phyloP scores from a whole-genome alignment of 2,329 filamentous ascomycete genomes.

The Alternaria infectoria region DNA sequence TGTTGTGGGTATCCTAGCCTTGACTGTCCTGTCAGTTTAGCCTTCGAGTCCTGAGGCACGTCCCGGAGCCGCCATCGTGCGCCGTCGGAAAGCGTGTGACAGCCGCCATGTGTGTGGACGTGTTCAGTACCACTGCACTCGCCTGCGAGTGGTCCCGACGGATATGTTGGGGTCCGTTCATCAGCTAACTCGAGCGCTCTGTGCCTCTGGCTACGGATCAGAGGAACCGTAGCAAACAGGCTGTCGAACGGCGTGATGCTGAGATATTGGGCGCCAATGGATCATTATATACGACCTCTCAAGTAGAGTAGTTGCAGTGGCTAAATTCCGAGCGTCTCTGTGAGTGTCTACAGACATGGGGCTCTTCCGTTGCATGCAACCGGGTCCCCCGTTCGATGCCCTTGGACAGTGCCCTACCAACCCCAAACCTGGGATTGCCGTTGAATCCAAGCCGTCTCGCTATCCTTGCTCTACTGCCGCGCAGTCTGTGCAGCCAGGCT shows the following conservation, averaged over 20 bases:
- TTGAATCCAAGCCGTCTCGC: conserved; percentile 32
- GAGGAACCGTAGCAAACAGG: conserved; percentile 31
- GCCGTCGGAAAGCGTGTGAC: conserved; percentile 20
- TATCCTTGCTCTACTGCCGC: conserved; percentile 36
- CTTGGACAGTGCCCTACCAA: conserved; percentile 33
- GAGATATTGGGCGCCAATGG: conserved; percentile 38
- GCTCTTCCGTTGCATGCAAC: conserved; percentile 34
- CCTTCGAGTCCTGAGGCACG: conserved; percentile 28
- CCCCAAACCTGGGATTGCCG: conserved; percentile 42
- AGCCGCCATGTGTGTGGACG: conserved; percentile 42
- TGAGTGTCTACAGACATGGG: conserved; percentile 33
- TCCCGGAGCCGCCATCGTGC: conserved; percentile 19
- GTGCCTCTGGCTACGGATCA: conserved; percentile 29
- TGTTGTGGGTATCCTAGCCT: conserved; percentile 27
- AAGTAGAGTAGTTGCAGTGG: conserved; percentile 42
- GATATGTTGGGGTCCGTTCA: conserved; percentile 7
- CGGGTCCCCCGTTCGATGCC: conserved; percentile 34
- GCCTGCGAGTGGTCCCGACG: conserved; percentile 17
- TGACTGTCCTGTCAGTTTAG: conserved; percentile 27
- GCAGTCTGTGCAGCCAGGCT: conserved; percentile 34
- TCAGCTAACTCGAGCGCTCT: conserved; percentile 2
- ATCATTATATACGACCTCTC: conserved; percentile 38
- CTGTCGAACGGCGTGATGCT: conserved; percentile 20
- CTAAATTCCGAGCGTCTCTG: conserved; percentile 39
- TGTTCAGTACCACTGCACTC: conserved; percentile 32